Conservation (phyloP, 1,139 yeast genomes). For the Dujonia santamariae region DNA sequence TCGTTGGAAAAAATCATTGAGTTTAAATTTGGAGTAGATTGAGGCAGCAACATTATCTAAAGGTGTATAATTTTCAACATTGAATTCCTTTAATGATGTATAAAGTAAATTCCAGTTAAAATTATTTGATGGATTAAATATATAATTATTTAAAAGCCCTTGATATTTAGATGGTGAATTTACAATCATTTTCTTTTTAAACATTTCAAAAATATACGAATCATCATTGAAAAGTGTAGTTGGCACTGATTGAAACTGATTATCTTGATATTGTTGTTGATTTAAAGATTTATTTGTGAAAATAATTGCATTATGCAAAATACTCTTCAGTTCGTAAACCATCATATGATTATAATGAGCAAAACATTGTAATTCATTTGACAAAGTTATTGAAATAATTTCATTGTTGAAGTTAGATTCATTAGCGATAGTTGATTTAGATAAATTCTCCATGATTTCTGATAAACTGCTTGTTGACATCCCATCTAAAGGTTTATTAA, state of each 20-base stretch:
- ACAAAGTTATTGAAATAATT: conserved; percentile 34
- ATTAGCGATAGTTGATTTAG: conserved; percentile 22
- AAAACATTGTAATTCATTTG: conserved; percentile 42
- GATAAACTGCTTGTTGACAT: conserved; percentile 8
- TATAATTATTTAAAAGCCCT: conserved; percentile 40
- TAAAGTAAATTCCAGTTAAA: conserved; percentile 41
- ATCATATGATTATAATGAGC: conserved; percentile 26
- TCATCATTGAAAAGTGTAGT: too few relatives aligned
- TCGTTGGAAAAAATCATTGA: conserved; percentile 6
- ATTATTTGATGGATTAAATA: conserved; percentile 34
- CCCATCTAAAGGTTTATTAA: conserved; percentile 19
- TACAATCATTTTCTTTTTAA: conserved; percentile 41
- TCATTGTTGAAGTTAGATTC: conserved; percentile 29
- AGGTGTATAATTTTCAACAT: conserved; percentile 16
- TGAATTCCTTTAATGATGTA: conserved; percentile 39
- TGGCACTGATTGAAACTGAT: conserved; percentile 7
- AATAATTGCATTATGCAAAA: conserved; percentile 47
- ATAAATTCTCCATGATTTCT: conserved; percentile 23
- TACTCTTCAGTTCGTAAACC: conserved; percentile 37
- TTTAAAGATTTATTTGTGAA: conserved; percentile 43
- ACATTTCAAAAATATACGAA: conserved; percentile 27
- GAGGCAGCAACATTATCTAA: conserved; percentile 12
- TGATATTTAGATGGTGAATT: conserved; percentile 45
- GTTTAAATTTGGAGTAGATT: conserved; percentile 8
- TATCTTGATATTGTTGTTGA: conserved; percentile 9